Conservation (phyloP, 441 rosid species). For the Raphanus hybrid region DNA sequence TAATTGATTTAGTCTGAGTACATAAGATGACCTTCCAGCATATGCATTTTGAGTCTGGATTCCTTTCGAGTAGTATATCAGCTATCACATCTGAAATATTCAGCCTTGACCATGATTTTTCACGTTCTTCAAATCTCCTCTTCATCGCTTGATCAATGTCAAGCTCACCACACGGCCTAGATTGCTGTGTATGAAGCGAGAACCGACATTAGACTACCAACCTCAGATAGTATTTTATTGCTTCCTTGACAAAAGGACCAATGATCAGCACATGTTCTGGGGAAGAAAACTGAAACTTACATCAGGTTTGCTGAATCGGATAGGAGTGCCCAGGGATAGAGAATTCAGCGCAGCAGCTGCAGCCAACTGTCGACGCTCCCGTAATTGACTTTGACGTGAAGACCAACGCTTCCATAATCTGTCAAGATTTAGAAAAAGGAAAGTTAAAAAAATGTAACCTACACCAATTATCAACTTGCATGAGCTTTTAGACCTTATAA, state of each 20-base stretch:
- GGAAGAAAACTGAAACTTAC: constrained; percentile 51
- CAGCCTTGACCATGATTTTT: constrained; percentile 80
- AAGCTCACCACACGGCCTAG: constrained; percentile 49
- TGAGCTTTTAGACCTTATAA: constrained; percentile 66
- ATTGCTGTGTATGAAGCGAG: constrained; percentile 52
- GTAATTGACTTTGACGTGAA: constrained; percentile 60
- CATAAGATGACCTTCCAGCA: constrained; percentile 87
- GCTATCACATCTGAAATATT: constrained; percentile 80
- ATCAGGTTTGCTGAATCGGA: constrained; percentile 54
- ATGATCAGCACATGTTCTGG: background rate
- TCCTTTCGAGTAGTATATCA: constrained; percentile 53
- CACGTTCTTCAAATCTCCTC: constrained; percentile 65
- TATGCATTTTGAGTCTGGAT: constrained; percentile 69
- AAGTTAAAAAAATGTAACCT: constrained; percentile 1
- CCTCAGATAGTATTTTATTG: background rate
- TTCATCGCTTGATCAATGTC: constrained; percentile 71
- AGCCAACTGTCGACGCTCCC: constrained; percentile 70
- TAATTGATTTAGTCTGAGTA: constrained; percentile 49
- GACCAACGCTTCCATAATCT: constrained; percentile 90
- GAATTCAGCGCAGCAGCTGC: constrained; percentile 80
- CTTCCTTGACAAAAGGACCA: constrained; percentile 9
- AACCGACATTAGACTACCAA: constrained; percentile 31
- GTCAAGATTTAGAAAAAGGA: constrained; percentile 38
- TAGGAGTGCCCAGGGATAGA: constrained; percentile 76
- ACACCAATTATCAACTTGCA: constrained; percentile 18